These are phyloP conservation scores for Salvia sclarea DNA, from an alignment of 305 asterid species.

Conservation along the genomic window DNA sequence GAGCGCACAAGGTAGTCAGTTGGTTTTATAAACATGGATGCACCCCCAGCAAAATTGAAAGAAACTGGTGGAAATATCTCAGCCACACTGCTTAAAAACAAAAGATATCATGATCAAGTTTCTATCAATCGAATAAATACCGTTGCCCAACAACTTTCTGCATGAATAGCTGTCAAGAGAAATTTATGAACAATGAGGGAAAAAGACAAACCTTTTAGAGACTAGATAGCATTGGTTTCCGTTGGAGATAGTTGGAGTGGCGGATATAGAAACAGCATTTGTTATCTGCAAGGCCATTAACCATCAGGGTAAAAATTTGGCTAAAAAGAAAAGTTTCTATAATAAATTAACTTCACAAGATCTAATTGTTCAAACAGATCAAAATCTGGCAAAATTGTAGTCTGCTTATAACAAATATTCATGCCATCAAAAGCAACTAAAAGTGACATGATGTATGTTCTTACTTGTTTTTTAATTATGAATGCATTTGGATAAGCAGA, in stretches of 20 bases:
- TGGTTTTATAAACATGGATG: slow-evolving; percentile 75
- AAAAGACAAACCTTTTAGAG: slow-evolving; percentile 49
- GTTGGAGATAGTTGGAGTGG: slow-evolving; percentile 48
- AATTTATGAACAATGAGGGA: background rate
- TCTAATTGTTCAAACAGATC: slow-evolving; percentile 1
- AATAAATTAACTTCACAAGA: background rate
- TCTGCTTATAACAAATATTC: background rate
- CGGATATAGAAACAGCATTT: slow-evolving; percentile 60
- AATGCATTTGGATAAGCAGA: background rate
- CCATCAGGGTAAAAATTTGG: slow-evolving; percentile 19
- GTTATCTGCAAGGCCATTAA: slow-evolving; percentile 55
- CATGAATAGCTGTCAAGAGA: background rate
- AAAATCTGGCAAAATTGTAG: background rate
- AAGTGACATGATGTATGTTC: too few species aligned
- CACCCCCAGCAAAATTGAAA: slow-evolving; percentile 77
- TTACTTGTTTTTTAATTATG: background rate
- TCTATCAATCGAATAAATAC: background rate
- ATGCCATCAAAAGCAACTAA: background rate
- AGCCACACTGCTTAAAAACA: slow-evolving; percentile 50
- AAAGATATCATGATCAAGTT: slow-evolving; percentile 20
- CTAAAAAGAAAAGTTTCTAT: background rate
- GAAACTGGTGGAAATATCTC: slow-evolving; percentile 76
- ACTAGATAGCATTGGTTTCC: slow-evolving; percentile 74
- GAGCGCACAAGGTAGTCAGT: slow-evolving; percentile 67
- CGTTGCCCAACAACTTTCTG: background rate